Base-by-base conservation (phyloP, 768 basidiomycete species). In the Austroboletus festivus region DNA sequence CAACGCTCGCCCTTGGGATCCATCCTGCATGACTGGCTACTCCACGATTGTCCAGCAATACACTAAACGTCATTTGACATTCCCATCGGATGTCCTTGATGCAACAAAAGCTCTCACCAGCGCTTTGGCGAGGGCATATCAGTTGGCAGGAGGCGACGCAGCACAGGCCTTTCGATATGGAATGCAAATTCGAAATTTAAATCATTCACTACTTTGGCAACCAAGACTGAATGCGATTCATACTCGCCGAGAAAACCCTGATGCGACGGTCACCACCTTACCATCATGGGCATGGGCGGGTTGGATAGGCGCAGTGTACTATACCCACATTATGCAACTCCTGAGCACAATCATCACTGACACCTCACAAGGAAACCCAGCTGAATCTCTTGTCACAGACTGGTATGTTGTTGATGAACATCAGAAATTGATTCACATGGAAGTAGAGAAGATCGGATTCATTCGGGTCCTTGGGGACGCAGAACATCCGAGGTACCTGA, bases 251-350 rank as follows among this genome's bases (percentile, higher is more conserved):
- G 38, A 35, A 21, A n/a, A 6, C 2, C 24, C 37, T 13, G n/a
- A 41, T 30, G 11, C 20, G 2, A 26, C 21, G 18, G 20, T 15
- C 31, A 16, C 49, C 1, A 20, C 12, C 26, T 63, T 51, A 46
- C 61, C 59, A 5, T 64, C 62, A 15, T 62, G 61, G 61, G 59
- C 62, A 12, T 62, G 61, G 56, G 50, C 62, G 5, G 61, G 56
- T 2, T 62, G 61, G 62, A 54, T 39, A 21, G 62, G 62, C 33
- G 59, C 56, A 9, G 44, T 53, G 13, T 22, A 46, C 7, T 57
- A 52, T 33, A 33, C 10, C 13, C 10, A 33, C 13, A 4, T 33
- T 7, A 15, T 11, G 4, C 31, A 33, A 13, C 9, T 10, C 13
- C 9, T 4, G 31, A 13, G 12, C 13, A 10, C 7, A 4, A 28